Percentiles rank a stretch among this genome's conserved stretches.
phyloP scores from a whole-genome alignment of 345 rosid species.

The Erucastrum elatum region DNA sequence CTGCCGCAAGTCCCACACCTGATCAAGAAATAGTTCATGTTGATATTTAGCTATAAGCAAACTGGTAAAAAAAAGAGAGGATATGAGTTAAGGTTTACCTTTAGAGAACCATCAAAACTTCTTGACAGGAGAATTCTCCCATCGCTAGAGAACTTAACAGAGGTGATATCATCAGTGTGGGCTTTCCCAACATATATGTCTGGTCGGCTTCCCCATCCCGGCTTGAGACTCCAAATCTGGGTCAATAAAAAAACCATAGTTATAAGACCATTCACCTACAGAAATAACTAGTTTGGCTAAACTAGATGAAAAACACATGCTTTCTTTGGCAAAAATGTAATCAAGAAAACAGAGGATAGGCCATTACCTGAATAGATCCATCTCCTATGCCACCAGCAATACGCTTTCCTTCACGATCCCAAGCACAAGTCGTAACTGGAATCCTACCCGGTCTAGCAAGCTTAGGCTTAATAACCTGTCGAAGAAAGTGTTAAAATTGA shows the following conservation, averaged over 20 bases:
- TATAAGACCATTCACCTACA: neutral
- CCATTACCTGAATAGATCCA: constrained; percentile 88
- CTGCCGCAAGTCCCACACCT: constrained; percentile 97
- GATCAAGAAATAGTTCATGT: constrained; percentile 24
- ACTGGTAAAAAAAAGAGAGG: constrained; percentile 11
- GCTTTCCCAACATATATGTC: constrained; percentile 73
- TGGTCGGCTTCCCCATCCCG: constrained; percentile 99
- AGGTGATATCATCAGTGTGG: constrained; percentile 90
- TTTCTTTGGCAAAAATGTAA: neutral
- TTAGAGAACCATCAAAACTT: constrained; percentile 85
- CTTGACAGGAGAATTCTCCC: constrained; percentile 73
- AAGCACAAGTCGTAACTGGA: constrained; percentile 89
- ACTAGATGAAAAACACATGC: constrained; percentile 15
- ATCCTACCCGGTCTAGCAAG: constrained; percentile 98
- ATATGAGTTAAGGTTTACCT: constrained; percentile 49
- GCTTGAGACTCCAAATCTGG: constrained; percentile 92
- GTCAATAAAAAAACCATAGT: constrained; percentile 1
- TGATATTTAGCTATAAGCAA: constrained; percentile 12
- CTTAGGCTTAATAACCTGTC: constrained; percentile 94
- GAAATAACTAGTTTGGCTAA: neutral
- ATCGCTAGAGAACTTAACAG: constrained; percentile 88
- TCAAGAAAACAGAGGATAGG: neutral
- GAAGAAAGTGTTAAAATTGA: constrained; percentile 19
- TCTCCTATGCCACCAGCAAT: constrained; percentile 91
- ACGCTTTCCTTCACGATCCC: constrained; percentile 93